Evolutionary conservation across 139 green algal species (phyloP).

Genomic region (Desmodesmus armatus): DNA sequence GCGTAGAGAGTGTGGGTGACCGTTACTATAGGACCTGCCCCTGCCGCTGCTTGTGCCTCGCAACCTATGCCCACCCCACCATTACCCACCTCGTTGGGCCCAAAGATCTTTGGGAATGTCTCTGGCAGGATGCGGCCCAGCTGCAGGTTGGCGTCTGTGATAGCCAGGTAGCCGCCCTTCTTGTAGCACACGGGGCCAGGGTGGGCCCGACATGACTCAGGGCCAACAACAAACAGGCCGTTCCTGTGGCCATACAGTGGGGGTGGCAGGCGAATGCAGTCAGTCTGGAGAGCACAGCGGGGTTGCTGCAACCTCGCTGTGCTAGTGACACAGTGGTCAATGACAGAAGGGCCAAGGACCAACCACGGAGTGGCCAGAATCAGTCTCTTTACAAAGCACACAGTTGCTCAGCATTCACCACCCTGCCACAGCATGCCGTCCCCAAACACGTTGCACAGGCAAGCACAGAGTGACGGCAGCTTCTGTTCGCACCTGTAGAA

Average conservation of each 20-base stretch:
- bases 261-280: background rate
- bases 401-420: too few relatives aligned
- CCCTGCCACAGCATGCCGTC: too few relatives aligned
- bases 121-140: slow-evolving; percentile 93
- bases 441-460: too few relatives aligned
- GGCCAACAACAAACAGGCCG: slow-evolving; percentile 85
- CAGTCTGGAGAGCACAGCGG: too few relatives aligned
- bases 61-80: background rate
- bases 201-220: slow-evolving; percentile 94
- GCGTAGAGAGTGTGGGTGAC: too few relatives aligned
- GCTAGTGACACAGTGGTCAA: too few relatives aligned
- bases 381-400: background rate
- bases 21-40: background rate
- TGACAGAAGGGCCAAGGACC: background rate
- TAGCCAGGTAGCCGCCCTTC: slow-evolving; percentile 90
- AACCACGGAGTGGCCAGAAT: too few relatives aligned
- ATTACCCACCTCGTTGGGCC: slow-evolving; percentile 50
- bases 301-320: too few relatives aligned
- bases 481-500: slow-evolving; percentile 71
- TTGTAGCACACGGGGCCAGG: slow-evolving; percentile 97
- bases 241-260: background rate
- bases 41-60: background rate
- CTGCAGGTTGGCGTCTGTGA: slow-evolving; percentile 97
- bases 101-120: slow-evolving; percentile 96
- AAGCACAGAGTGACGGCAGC: too few relatives aligned